Conservation (phyloP, 805 yeast genomes). For the Metschnikowia aberdeeniae region DNA sequence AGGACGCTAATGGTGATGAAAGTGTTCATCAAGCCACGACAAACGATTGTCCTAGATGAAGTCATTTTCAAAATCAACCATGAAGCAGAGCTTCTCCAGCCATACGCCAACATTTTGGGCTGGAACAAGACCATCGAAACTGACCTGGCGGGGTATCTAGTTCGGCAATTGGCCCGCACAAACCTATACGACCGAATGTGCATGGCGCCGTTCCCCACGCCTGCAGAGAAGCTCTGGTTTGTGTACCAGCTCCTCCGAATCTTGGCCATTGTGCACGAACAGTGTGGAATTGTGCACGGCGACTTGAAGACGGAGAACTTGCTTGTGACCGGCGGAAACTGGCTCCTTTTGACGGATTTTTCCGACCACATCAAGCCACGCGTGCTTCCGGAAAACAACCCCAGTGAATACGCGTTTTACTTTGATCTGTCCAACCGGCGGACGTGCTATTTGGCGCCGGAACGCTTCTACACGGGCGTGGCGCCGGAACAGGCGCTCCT, state of each 20-base stretch:
- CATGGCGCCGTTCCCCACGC: constrained; percentile 80
- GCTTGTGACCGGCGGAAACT: constrained; percentile 82
- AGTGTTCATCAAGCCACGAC: constrained; percentile 71
- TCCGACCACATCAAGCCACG: constrained; percentile 76
- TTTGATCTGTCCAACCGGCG: constrained; percentile 88
- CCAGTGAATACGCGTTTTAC: constrained; percentile 85
- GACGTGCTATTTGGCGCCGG: constrained; percentile 92
- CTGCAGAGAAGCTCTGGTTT: constrained; percentile 79
- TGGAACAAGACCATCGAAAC: constrained; percentile 77
- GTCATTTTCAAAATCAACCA: constrained; percentile 27
- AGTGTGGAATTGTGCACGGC: constrained; percentile 66
- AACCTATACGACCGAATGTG: constrained; percentile 85
- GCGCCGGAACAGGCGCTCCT: constrained; percentile 29
- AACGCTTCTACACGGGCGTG: constrained; percentile 55
- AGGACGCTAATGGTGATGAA: constrained; percentile 73
- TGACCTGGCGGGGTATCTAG: constrained; percentile 84
- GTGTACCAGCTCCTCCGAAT: constrained; percentile 73
- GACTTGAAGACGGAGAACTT: constrained; percentile 91
- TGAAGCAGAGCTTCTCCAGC: constrained; percentile 39
- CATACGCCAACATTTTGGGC: constrained; percentile 58
- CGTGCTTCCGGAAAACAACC: constrained; percentile 85
- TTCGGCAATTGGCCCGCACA: constrained; percentile 74
- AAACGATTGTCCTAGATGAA: constrained; percentile 25
- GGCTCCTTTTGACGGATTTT: constrained; percentile 80
- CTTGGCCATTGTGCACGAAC: constrained; percentile 57